These are phyloP conservation scores for Aspergillus sclerotialis DNA, from an alignment of 2,329 filamentous ascomycete genomes.

Conservation along the genomic window DNA sequence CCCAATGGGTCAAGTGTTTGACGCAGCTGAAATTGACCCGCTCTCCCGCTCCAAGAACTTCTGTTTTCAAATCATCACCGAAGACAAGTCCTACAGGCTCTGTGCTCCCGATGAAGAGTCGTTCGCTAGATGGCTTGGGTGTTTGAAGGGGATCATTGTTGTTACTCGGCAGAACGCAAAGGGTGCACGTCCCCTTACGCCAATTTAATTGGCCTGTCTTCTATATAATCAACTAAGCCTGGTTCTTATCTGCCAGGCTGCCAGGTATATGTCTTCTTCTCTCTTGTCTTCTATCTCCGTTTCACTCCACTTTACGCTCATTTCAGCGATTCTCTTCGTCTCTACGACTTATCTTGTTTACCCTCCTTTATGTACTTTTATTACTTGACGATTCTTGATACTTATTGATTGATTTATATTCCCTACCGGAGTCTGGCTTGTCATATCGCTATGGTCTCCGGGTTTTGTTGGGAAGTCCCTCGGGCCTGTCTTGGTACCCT, in stretches of 20 bases:
- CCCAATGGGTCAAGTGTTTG: constrained; percentile 69
- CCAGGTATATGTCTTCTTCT: no score
- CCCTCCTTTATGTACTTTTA: no score
- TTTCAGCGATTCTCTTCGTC: neutral
- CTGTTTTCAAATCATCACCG: constrained; percentile 88
- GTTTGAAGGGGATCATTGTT: constrained; percentile 66
- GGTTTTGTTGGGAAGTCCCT: neutral
- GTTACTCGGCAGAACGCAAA: constrained; percentile 27
- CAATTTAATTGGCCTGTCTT: constrained; percentile 2
- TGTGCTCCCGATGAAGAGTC: constrained; percentile 74
- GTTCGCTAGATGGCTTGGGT: constrained; percentile 76
- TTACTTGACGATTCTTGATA: no score
- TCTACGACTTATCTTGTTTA: no score
- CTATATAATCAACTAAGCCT: no score
- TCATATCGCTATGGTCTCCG: neutral
- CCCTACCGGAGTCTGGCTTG: neutral
- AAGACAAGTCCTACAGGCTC: constrained; percentile 77
- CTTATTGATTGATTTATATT: no score
- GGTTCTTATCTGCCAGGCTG: no score
- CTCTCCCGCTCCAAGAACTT: constrained; percentile 75
- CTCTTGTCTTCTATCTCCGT: neutral
- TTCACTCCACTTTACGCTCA: neutral
- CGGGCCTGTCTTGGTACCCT: neutral
- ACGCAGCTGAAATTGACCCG: constrained; percentile 87
- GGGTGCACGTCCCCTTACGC: constrained; percentile 10